A percentile compares a stretch with the other conserved stretches of the same genome.
phyloP scores from a whole-genome alignment of 805 yeast species.

The Candida stauntonica region DNA sequence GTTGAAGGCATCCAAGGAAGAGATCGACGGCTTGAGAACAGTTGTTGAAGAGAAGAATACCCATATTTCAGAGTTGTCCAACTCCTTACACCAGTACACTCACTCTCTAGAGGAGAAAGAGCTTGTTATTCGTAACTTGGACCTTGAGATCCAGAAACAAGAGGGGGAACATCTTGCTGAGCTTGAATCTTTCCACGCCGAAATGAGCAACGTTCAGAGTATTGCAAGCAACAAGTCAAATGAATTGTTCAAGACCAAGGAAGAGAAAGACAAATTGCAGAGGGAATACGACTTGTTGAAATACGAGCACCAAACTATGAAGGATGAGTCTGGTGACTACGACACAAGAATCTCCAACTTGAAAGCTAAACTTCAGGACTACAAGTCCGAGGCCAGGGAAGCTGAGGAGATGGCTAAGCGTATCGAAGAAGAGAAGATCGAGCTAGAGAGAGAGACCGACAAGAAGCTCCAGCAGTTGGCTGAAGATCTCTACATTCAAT shows the following conservation, averaged over 20 bases:
- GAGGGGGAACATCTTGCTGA: slow-evolving; percentile 36
- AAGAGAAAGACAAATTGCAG: slow-evolving; percentile 24
- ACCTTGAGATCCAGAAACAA: slow-evolving; percentile 28
- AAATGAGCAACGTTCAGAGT: slow-evolving; percentile 31
- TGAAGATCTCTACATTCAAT: slow-evolving; percentile 65
- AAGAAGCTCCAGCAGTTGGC: slow-evolving; percentile 58
- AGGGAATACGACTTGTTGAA: slow-evolving; percentile 24
- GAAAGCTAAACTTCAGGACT: slow-evolving; percentile 17
- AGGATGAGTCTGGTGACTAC: slow-evolving; percentile 23
- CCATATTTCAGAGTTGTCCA: slow-evolving; percentile 10
- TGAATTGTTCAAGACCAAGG: slow-evolving; percentile 24
- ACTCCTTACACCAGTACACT: slow-evolving; percentile 9
- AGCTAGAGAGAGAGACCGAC: slow-evolving; percentile 47
- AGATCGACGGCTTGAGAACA: slow-evolving; percentile 3
- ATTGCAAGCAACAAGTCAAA: slow-evolving; percentile 28
- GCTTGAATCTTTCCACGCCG: slow-evolving; percentile 32
- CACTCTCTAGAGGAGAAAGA: slow-evolving; percentile 19
- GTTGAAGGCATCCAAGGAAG: slow-evolving; percentile 7
- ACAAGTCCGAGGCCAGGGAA: slow-evolving; percentile 18
- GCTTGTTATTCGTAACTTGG: slow-evolving; percentile 26
- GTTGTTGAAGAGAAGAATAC: slow-evolving; percentile 9
- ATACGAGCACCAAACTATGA: slow-evolving; percentile 23
- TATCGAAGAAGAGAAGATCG: slow-evolving; percentile 31
- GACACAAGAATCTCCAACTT: slow-evolving; percentile 23
- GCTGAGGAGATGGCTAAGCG: slow-evolving; percentile 27